Base-by-base conservation (phyloP, 1,139 yeast genomes). In the Debaryomyces sp. region DNA sequence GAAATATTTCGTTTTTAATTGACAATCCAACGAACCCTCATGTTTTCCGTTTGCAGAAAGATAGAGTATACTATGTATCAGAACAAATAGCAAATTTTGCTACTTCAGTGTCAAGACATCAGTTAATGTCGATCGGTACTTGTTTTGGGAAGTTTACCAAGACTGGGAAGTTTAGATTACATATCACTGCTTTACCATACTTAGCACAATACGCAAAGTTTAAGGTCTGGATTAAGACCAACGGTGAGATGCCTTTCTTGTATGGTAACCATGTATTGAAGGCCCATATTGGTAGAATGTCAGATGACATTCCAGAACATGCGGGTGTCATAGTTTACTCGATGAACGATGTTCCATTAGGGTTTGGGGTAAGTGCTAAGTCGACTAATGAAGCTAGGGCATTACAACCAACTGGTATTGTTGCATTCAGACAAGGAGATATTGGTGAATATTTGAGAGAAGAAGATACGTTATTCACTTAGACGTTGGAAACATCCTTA, bases 371-470 rank as follows among this genome's bases (percentile, higher is more conserved):
- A 12, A 82, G 94, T 63, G 92, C 99, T 38, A 92, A 90, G 68
- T 84, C 96, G 27, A 91, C 98, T n/a, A 78, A 83, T 41, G 99
- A 92, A 64, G 85, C 95, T 21, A 83, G 95, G 68, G 83, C 84
- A 63, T 75, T 91, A 58, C 96, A 89, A 65, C 99, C 99, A 45
- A 94, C 96, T 23, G 96, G 87, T 36, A 92, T 94, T 45, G 96
- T 92, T 13, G 96, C 96, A 9, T 94, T 89, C 68, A 85, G 99
- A 80, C 99, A 94, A 68, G 89, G 96, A 57, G 99, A 94, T 75
- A 91, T 94, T 59, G 99, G 99, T 56, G 99, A 94, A 71, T 94
- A 91, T 64, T 80, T 94, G 65, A 90, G 99, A 80, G 99, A 95
- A 62, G 99, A 94, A 76, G 99, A 94, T 68, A 89, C 97, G 34